Evolutionary conservation across 2,329 filamentous ascomycete genomes (phyloP).

Genomic region (Ophiostoma sp.): DNA sequence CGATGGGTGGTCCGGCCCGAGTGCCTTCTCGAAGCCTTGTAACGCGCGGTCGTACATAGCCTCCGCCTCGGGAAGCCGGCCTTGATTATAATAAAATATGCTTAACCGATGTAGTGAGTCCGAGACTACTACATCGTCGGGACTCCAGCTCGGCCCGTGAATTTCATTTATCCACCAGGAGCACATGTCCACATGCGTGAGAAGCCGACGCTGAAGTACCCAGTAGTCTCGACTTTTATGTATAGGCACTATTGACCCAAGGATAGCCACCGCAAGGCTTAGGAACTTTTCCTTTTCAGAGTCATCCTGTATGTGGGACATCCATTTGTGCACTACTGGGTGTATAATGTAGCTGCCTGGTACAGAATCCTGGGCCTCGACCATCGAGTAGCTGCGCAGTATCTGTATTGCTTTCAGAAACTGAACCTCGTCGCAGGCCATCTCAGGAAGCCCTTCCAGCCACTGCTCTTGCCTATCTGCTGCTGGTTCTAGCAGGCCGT

Average conservation of each 20-base stretch:
- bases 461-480: background rate
- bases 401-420: slow-evolving; percentile 1
- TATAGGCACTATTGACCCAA: background rate
- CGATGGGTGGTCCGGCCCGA: too few relatives aligned
- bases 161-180: background rate
- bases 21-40: too few relatives aligned
- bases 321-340: slow-evolving; percentile 12
- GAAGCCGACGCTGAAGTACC: background rate
- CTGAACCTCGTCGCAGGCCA: background rate
- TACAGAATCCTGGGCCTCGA: slow-evolving; percentile 6
- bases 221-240: background rate
- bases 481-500: background rate
- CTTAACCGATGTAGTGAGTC: too few relatives aligned
- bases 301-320: slow-evolving; percentile 10
- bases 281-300: background rate
- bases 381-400: slow-evolving; percentile 14
- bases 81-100: too few relatives aligned
- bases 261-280: background rate
- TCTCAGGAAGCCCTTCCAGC: background rate
- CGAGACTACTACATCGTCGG: too few relatives aligned
- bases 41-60: too few relatives aligned
- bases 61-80: too few relatives aligned
- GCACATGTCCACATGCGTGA: background rate
- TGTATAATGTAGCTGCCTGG: slow-evolving; percentile 9
- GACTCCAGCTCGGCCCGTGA: background rate